These are phyloP conservation scores for Aspergillus floridensis DNA, from an alignment of 2,329 filamentous ascomycete genomes.

Conservation along the genomic window DNA sequence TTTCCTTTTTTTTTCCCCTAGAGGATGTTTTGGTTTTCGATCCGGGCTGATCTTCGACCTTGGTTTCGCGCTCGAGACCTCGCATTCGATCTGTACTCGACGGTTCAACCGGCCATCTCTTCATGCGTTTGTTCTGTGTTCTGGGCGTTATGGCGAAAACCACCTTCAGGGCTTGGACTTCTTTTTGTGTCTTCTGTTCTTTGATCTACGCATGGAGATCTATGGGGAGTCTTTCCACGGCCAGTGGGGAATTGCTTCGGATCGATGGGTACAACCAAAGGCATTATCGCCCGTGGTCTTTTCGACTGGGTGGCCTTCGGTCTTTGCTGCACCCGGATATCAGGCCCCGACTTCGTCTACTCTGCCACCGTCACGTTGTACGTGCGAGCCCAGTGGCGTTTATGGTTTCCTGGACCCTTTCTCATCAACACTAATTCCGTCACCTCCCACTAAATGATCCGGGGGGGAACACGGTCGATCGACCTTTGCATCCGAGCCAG, in stretches of 20 bases:
- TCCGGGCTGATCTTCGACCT: not conserved
- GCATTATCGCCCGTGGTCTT: slow-evolving; percentile 7
- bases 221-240: slow-evolving; percentile 14
- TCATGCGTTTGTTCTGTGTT: slow-evolving; percentile 16
- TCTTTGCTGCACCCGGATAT: slow-evolving; percentile 19
- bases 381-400: slow-evolving; percentile 15
- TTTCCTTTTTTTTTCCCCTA: slow-evolving; percentile 16
- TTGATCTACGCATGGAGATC: slow-evolving; percentile 15
- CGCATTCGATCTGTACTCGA: not conserved
- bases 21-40: slow-evolving; percentile 21
- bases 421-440: slow-evolving; percentile 15
- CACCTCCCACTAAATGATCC: not conserved
- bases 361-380: slow-evolving; percentile 8
- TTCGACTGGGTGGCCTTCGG: slow-evolving; percentile 19
- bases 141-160: slow-evolving; percentile 21
- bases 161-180: slow-evolving; percentile 11
- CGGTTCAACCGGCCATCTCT: slow-evolving; percentile 7
- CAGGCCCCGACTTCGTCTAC: slow-evolving; percentile 14
- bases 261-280: slow-evolving; percentile 14
- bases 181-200: slow-evolving; percentile 9
- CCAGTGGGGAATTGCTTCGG: slow-evolving; percentile 7
- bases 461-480: not conserved
- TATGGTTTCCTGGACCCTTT: slow-evolving; percentile 9
- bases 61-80: not conserved
- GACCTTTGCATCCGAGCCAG: slow-evolving; percentile 29